Conservation (phyloP, 2,329 filamentous ascomycete species). For the Laburnicola sp. region DNA sequence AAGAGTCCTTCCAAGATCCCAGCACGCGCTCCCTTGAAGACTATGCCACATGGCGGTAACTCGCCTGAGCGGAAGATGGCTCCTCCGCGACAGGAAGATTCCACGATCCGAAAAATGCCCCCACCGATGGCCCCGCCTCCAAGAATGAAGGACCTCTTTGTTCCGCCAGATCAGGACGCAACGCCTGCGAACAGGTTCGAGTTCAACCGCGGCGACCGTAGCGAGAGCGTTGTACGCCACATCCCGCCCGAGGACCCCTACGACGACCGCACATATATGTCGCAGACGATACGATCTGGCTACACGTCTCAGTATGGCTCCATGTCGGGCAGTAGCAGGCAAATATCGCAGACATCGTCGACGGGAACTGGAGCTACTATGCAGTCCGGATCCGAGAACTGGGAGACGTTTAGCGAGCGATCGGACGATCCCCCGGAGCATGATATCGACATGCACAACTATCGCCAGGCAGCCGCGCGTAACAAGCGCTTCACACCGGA, state of each 20-base stretch:
- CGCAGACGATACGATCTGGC: conserved; percentile 33
- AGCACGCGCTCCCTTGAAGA: conserved; percentile 69
- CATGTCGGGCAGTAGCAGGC: conserved; percentile 53
- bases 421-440: conserved; percentile 66
- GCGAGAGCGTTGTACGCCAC: conserved; percentile 62
- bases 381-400: conserved; percentile 87
- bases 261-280: conserved; percentile 57
- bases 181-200: conserved; percentile 51
- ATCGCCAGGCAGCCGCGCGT: conserved; percentile 68
- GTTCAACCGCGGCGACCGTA: conserved; percentile 51
- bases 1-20: conserved; percentile 71
- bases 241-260: conserved; percentile 81
- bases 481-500: conserved; percentile 62
- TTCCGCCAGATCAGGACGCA: conserved; percentile 52
- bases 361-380: conserved; percentile 57
- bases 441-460: conserved; percentile 80
- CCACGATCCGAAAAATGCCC: conserved; percentile 46
- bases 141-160: conserved; percentile 84
- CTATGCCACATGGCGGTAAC: conserved; percentile 71
- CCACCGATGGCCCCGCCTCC: conserved; percentile 67
- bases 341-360: conserved; percentile 71
- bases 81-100: conserved; percentile 35
- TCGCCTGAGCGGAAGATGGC: conserved; percentile 70
- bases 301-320: conserved; percentile 32
- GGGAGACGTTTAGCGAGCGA: conserved; percentile 92